Percentiles rank a stretch among this genome's conserved stretches.
phyloP scores from a whole-genome alignment of 2,329 filamentous ascomycete genomes.

The Ophiocordyceps polyrhachis-furcata region DNA sequence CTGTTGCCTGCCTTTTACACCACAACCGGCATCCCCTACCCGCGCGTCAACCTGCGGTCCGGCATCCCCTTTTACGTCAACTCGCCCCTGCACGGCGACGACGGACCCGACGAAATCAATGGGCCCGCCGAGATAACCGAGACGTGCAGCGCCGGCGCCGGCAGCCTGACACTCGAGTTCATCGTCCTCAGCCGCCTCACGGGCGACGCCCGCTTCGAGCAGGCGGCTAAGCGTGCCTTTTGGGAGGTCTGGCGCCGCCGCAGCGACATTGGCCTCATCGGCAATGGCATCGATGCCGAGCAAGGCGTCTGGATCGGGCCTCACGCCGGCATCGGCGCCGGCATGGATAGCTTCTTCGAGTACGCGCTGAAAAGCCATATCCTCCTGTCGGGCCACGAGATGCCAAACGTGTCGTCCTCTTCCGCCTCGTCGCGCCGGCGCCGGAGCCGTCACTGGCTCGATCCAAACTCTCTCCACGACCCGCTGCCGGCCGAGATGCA shows the following conservation, averaged over 20 bases:
- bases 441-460: slow-evolving; percentile 29
- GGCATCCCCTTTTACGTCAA: slow-evolving; percentile 88
- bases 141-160: slow-evolving; percentile 93
- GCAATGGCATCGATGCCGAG: slow-evolving; percentile 82
- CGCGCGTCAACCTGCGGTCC: slow-evolving; percentile 74
- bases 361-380: slow-evolving; percentile 93
- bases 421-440: slow-evolving; percentile 15
- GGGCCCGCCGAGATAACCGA: slow-evolving; percentile 60
- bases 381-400: slow-evolving; percentile 57
- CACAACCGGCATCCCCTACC: slow-evolving; percentile 79
- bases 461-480: slow-evolving; percentile 42
- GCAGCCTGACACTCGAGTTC: slow-evolving; percentile 85
- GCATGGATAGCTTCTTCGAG: slow-evolving; percentile 96
- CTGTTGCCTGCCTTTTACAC: slow-evolving; percentile 87
- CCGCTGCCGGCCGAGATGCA: slow-evolving; percentile 47
- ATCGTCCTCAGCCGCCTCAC: slow-evolving; percentile 77
- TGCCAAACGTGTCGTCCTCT: slow-evolving; percentile 24
- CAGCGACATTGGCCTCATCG: slow-evolving; percentile 72
- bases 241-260: slow-evolving; percentile 91
- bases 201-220: slow-evolving; percentile 73
- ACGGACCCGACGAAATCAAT: slow-evolving; percentile 14
- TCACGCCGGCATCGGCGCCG: slow-evolving; percentile 87
- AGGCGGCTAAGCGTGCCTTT: slow-evolving; percentile 77
- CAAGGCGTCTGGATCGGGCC: slow-evolving; percentile 74
- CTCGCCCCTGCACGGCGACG: slow-evolving; percentile 52